Evolutionary conservation across 495 filamentous ascomycete genomes (phyloP).

Genomic region (Annulohypoxylon stygium): DNA sequence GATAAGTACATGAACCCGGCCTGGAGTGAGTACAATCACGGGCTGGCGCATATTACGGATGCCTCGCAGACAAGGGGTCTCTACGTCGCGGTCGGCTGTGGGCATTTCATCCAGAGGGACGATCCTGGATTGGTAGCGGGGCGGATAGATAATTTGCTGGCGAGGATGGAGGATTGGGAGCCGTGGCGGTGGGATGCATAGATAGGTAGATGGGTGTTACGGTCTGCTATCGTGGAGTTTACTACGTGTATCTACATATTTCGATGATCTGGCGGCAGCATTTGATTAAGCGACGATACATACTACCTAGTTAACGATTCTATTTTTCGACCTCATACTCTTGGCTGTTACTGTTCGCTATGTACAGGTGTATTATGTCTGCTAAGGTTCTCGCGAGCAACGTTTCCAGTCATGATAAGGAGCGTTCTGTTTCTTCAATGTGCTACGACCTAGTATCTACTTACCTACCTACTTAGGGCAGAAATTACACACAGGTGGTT

Average conservation of each 20-base stretch:
- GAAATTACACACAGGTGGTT: background rate
- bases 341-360: background rate
- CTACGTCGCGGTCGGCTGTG: slow-evolving; percentile 65
- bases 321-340: background rate
- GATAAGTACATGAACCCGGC: slow-evolving; percentile 66
- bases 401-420: slow-evolving; percentile 22
- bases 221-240: background rate
- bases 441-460: background rate
- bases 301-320: background rate
- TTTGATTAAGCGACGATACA: background rate
- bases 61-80: slow-evolving; percentile 58
- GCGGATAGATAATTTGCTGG: slow-evolving; percentile 60
- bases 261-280: background rate
- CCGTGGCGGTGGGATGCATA: background rate
- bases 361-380: background rate
- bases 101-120: slow-evolving; percentile 74
- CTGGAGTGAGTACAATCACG: slow-evolving; percentile 71
- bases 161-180: background rate
- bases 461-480: background rate
- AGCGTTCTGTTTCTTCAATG: background rate
- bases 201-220: background rate
- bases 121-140: slow-evolving; percentile 68
- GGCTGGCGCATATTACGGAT: slow-evolving; percentile 62
- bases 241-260: background rate
- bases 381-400: slow-evolving; percentile 8